A percentile compares a stretch with the other conserved stretches of the same genome.
phyloP scores from a whole-genome alignment of 2,329 filamentous ascomycete genomes.

The Neofusicoccum laricinum region DNA sequence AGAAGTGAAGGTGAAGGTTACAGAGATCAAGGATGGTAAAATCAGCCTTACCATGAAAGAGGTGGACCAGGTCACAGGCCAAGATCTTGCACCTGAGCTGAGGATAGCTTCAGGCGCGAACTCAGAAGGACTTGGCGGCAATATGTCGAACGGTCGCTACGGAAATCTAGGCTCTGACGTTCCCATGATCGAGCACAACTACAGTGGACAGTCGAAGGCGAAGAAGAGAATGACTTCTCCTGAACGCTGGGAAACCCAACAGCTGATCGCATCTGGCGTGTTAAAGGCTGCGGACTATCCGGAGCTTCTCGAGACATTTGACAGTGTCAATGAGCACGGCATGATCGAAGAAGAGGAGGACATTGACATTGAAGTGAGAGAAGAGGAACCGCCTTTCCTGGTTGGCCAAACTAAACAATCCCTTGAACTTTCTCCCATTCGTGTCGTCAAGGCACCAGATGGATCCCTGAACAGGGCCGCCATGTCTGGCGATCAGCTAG shows the following conservation, averaged over 20 bases:
- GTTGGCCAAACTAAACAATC: constrained; percentile 96
- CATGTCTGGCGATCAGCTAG: constrained; percentile 84
- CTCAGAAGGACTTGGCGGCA: constrained; percentile 72
- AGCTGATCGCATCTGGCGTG: constrained; percentile 92
- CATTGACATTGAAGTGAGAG: constrained; percentile 92
- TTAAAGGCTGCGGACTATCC: constrained; percentile 92
- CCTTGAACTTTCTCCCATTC: constrained; percentile 88
- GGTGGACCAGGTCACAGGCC: constrained; percentile 84
- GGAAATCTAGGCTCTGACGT: constrained; percentile 52
- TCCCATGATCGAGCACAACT: constrained; percentile 59
- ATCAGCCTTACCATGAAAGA: constrained; percentile 96
- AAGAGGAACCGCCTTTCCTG: constrained; percentile 95
- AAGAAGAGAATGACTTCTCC: constrained; percentile 96
- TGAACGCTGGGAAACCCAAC: constrained; percentile 95
- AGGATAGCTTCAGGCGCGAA: constrained; percentile 88
- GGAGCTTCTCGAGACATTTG: constrained; percentile 90
- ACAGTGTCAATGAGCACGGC: constrained; percentile 80
- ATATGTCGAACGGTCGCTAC: constrained; percentile 47
- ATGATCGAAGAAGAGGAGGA: constrained; percentile 93
- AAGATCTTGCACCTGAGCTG: constrained; percentile 75
- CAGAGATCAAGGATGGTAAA: constrained; percentile 76
- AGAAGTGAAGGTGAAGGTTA: constrained; percentile 86
- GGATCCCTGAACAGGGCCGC: constrained; percentile 97
- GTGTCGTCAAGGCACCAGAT: constrained; percentile 95
- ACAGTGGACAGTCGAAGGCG: constrained; percentile 55